Conservation (phyloP, 495 filamentous ascomycete species). For the Trichoderma reesei region DNA sequence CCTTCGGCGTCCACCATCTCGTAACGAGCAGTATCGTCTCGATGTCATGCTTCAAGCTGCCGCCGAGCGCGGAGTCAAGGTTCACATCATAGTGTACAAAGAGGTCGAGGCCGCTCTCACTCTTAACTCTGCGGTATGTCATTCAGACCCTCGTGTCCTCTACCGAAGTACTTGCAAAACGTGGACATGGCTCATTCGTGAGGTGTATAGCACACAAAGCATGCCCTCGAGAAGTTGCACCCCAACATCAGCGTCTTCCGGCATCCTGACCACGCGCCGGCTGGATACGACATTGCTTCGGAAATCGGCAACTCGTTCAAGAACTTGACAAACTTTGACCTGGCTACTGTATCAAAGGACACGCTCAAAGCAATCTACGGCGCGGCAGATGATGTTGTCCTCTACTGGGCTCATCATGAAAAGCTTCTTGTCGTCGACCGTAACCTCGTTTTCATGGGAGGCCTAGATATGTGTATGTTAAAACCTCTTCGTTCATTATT, state of each 20-base stretch:
- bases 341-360: slow-evolving; percentile 54
- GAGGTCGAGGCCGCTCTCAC: slow-evolving; percentile 82
- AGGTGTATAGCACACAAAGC: slow-evolving; percentile 60
- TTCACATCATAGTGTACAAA: slow-evolving; percentile 94
- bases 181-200: neutral
- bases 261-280: slow-evolving; percentile 82
- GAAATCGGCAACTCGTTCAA: slow-evolving; percentile 27
- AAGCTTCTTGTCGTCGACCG: slow-evolving; percentile 83
- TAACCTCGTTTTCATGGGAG: slow-evolving; percentile 81
- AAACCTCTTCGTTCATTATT: neutral
- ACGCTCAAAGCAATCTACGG: slow-evolving; percentile 71
- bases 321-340: slow-evolving; percentile 36
- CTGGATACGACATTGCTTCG: slow-evolving; percentile 45
- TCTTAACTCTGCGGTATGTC: slow-evolving; percentile 52
- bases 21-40: slow-evolving; percentile 75
- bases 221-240: slow-evolving; percentile 66
- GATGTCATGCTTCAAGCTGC: slow-evolving; percentile 84
- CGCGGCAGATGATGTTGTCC: slow-evolving; percentile 61
- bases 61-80: slow-evolving; percentile 74
- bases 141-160: neutral
- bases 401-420: slow-evolving; percentile 96
- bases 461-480: slow-evolving; percentile 50
- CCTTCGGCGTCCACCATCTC: slow-evolving; percentile 71
- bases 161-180: neutral
- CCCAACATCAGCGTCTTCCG: slow-evolving; percentile 86